Base-by-base conservation (phyloP, 2,329 filamentous ascomycete genomes). In the Ceratocystis eucalypticola region DNA sequence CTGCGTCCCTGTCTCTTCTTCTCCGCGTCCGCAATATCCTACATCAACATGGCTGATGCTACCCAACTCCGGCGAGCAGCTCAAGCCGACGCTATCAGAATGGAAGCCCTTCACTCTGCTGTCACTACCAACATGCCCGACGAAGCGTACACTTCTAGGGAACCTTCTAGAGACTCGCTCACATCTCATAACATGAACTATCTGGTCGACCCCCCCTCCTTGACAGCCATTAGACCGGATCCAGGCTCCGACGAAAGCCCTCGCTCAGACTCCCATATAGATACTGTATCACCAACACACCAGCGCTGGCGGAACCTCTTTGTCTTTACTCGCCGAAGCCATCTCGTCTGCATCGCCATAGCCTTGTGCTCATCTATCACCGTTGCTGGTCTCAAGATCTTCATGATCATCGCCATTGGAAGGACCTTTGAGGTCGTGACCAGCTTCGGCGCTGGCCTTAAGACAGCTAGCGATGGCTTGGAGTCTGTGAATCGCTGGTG, bases 391-490 rank as follows among this genome's bases (percentile, higher is more conserved):
- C 77, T 86, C 12, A 82, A 84, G 65, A 88, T 89, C 0, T 76
- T 80, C 1, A 80, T 89, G 30, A 83, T 90, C 2, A 78, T 91
- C 33, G 74, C 95, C 1, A 82, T 92, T 0, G 92, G 92, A 12
- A 81, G 82, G 62, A 79, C 95, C 6, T 96, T 96, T 72, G 81
- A 88, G 37, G 76, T 84, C 3, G 86, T 96, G 67, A 81, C 88
- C 0, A 75, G 79, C 5, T 90, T 85, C 71, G 88, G 86, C 0
- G 76, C 79, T 17, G 84, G 83, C 1, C 72, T 74, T 1, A 76
- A 84, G 2, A 75, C 76, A 0, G 77, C 77, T 0, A 69, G 76
- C 1, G 77, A 80, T 0, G 79, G 91, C 1, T 76, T 88, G 22
- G 71, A 75, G 0, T 75, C 80, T 2, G 79, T 90, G 6, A 50